A percentile compares a stretch with the other conserved stretches of the same genome.
phyloP scores from a whole-genome alignment of 2,329 filamentous ascomycete genomes.

The Alternaria sp. region DNA sequence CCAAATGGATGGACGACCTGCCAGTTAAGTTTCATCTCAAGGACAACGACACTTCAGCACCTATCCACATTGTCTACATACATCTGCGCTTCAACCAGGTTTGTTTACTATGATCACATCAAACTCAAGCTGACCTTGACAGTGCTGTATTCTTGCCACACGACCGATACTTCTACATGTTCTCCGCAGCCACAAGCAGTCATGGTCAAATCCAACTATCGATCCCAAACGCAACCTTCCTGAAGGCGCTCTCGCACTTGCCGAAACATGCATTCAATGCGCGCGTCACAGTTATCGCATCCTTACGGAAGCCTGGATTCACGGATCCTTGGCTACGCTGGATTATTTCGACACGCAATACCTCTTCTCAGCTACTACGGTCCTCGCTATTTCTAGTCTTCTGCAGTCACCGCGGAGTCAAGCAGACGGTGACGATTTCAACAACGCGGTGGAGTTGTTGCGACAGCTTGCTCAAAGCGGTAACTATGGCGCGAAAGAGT shows the following conservation, averaged over 20 bases:
- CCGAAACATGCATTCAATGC: constrained; percentile 1
- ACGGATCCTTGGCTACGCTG: neutral
- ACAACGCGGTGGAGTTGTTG: neutral
- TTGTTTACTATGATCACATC: neutral
- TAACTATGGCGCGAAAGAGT: neutral
- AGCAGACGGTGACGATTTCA: neutral
- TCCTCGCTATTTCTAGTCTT: neutral
- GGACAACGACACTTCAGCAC: neutral
- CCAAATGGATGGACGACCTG: neutral
- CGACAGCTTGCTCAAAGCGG: neutral
- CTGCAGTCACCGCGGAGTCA: neutral
- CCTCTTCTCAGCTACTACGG: neutral
- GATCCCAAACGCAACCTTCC: neutral
- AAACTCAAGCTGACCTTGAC: neutral
- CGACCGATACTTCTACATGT: neutral
- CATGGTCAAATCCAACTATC: neutral
- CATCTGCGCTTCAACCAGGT: neutral
- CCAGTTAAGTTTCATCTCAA: neutral
- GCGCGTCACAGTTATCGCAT: neutral
- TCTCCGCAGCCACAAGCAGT: neutral
- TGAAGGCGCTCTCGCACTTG: neutral
- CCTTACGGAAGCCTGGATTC: neutral
- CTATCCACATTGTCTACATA: neutral
- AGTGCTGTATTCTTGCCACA: neutral
- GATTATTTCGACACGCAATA: neutral